Base-by-base conservation (phyloP, 768 basidiomycete species). In the Pleurotus platypus region DNA sequence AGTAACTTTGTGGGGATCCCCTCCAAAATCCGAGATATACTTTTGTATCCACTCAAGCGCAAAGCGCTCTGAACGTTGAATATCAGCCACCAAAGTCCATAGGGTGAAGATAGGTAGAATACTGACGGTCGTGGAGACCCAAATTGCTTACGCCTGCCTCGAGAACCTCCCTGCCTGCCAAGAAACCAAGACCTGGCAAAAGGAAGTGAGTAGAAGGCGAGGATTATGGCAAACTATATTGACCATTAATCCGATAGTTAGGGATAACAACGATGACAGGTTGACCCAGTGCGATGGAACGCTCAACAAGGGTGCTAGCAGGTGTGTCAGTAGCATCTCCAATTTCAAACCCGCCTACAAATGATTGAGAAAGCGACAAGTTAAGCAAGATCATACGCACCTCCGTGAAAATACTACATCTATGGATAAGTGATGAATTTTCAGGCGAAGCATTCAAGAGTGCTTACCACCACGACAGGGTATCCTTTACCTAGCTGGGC, bases 31-130 rank as follows among this genome's bases (percentile, higher is more conserved):
- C 38, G 62, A 60, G 56, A 84, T 81, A 62, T 85, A 70, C 49
- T 78, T 68, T 55, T 83, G 78, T 1, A 84, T 74, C 84, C 83
- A 86, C 58, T 75, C 63, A 11, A 86, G 62, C 2, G 78, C 82
- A 18, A 76, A 69, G 22, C 74, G 69, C 60, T 77, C 75, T 83
- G 42, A 22, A 27, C 38, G 9, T 30, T 30, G 16, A 13, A 30
- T 5, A 7, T 1, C 4, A 47, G 9, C 27, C 20, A 9, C 27
- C 27, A 6, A 18, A 53, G 8, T 5, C 38, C 11, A 46, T 39
- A 4, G 3, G 43, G 42, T 24, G 12, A 3, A 47, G 0, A 38
- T 35, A 61, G 5, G 40, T 55, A 4, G 42, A 26, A 9, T 2
- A 73, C 73, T 63, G 60, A 79, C 78, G 79, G 62, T 86, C 84